Evolutionary conservation across 352 stramenopile species (phyloP), one percentile per base, ranked within the genome.

Genomic region (Bremia lactucae): DNA sequence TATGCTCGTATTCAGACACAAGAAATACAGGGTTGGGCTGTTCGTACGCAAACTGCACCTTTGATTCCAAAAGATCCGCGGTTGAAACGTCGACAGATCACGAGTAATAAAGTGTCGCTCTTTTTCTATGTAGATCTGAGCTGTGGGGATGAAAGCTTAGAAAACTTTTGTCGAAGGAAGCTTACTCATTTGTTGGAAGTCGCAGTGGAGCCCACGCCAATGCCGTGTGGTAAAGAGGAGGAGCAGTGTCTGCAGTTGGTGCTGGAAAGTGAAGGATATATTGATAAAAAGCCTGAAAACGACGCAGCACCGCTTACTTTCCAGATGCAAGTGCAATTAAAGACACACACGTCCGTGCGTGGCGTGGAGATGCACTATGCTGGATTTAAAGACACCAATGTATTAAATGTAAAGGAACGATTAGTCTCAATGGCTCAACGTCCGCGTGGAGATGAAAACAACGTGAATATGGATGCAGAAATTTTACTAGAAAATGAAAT

Each of bases 111-210:
- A 39, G 26, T 84, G 7, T 88, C 79, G 31, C 59, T 91, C 6
- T 88, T 84, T 33, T 88, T 87, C 52, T 91, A 88, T 31, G 48
- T 88, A 5, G 79, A 91, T 24, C 34, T 88, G 21, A 56, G 68
- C 16, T 91, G 79, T 36, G 73, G 56, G 29, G 79, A 91, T 42
- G 79, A 91, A 40, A 66, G 48, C 31, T 40, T 83, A 36, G 44
- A 45, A 2, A 47, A 79, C 31, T 16, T 41, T 10, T 91, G 79
- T 42, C 69, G 73, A n/a, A 25, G 67, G 0, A 61, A 55, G 28
- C 42, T 86, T 9, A 56, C 73, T 37, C 66, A 73, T 23, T 51
- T 78, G 9, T 31, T 87, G 11, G 62, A 83, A 19, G 67, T 83
- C 2, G 37, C 59, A 4, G 33, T 31, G 2, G 74, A 84, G 29